Percentiles rank a stretch among this genome's conserved stretches.
Evolutionary conservation across 805 yeast species (phyloP).

Genomic region (Suhomyces pyralidae): DNA sequence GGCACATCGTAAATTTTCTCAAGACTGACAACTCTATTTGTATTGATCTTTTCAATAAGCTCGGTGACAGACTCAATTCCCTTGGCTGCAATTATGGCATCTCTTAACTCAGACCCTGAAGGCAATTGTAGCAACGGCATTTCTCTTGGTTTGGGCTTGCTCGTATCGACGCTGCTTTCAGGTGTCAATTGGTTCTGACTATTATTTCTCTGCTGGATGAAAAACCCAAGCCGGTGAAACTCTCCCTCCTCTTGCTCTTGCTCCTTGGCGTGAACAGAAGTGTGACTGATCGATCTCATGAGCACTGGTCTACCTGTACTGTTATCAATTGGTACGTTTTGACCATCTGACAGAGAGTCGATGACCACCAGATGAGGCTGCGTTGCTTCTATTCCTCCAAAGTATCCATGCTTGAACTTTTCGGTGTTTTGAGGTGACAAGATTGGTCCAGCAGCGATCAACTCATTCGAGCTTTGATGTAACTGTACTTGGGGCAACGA

Average conservation of each 20-base stretch:
- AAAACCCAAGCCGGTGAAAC: conserved; percentile 81
- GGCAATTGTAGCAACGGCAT: conserved; percentile 43
- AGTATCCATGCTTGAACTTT: conserved; percentile 18
- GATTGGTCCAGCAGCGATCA: conserved; percentile 52
- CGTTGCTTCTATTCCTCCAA: conserved; percentile 21
- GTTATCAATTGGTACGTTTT: conserved; percentile 56
- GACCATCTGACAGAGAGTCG: conserved; percentile 56
- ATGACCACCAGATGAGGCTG: conserved; percentile 72
- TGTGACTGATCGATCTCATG: conserved; percentile 60
- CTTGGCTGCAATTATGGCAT: conserved; percentile 68
- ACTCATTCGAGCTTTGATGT: conserved; percentile 49
- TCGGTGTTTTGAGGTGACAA: conserved; percentile 41
- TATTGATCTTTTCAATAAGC: conserved; percentile 61
- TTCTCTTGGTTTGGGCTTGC: conserved; percentile 6
- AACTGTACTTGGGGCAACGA: conserved; percentile 26
- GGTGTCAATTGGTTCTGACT: conserved; percentile 11
- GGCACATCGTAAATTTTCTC: conserved; percentile 43
- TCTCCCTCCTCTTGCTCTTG: conserved; percentile 93
- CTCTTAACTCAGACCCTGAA: conserved; percentile 52
- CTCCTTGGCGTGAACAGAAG: conserved; percentile 64
- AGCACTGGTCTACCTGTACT: conserved; percentile 71
- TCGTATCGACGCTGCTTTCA: not conserved
- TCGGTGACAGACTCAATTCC: conserved; percentile 71
- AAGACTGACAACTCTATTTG: conserved; percentile 42
- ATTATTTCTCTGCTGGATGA: conserved; percentile 59